Evolutionary conservation across 805 yeast genomes (phyloP), one percentile per base, ranked within the genome.

Genomic region (Saturnispora bothae): DNA sequence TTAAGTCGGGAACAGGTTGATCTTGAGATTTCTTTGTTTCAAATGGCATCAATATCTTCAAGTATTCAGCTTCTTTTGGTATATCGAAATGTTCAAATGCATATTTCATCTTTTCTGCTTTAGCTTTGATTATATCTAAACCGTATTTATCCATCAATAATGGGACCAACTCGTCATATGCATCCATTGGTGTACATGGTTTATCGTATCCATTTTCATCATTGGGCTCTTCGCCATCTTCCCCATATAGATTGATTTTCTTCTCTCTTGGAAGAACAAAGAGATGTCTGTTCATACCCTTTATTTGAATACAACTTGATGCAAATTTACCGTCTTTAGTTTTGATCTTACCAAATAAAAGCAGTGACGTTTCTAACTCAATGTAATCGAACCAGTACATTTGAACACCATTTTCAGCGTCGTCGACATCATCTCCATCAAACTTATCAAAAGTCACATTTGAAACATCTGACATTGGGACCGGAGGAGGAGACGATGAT

Each of bases 361-460:
- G 56, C 34, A 92, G 60, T 0, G 76, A 61, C 47, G 70, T 70
- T 42, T 78, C 83, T 10, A 80, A 74, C 54, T 89, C 97, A 18
- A 81, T 68, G 56, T 77, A 86, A 58, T 92, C 98, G 22, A 83
- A 60, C 96, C 96, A 92, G 57, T 71, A 92, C 78, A 89, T 76
- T 49, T 73, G 72, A 53, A 86, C 70, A 2, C 47, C 36, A 1
- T 66, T 48, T 31, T 69, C 71, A 30, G 46, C 51, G 16, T 46
- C 51, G 13, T 36, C 31, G 19, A 42, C 38, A 15, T 65, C 60
- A 25, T 59, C 57, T 13, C 64, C 61, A 17, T 67, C 56, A 29
- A 53, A 33, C 33, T 53, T 54, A 29, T 54, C 59, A 42, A 54
- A 50, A 1, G 57, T 46, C 3, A 53, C 43, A 31, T 49, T 43